Evolutionary conservation across 805 yeast genomes (phyloP).

Genomic region (Diddensiella transvaalensis): DNA sequence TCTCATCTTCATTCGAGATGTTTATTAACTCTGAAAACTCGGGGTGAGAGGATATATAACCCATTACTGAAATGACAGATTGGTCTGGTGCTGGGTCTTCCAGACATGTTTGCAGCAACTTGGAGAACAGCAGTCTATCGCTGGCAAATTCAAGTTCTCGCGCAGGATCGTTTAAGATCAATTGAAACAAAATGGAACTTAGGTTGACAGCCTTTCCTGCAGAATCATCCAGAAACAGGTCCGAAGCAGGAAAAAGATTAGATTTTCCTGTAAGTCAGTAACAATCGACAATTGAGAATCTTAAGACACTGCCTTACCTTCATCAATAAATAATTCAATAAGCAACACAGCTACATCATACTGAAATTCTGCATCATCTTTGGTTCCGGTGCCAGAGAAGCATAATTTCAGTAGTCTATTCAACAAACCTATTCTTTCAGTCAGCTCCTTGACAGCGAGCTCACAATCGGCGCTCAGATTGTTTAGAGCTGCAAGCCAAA

Average conservation of each 20-base stretch:
- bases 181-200: background rate
- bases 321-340: slow-evolving; percentile 7
- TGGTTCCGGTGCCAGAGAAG: background rate
- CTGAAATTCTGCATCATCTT: background rate
- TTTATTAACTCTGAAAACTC: slow-evolving; percentile 2
- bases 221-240: background rate
- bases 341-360: slow-evolving; percentile 1
- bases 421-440: background rate
- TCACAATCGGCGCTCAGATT: slow-evolving; percentile 17
- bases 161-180: background rate
- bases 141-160: background rate
- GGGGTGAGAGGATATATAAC: slow-evolving; percentile 9
- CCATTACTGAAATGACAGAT: slow-evolving; percentile 1
- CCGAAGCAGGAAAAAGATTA: background rate
- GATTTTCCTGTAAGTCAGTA: background rate
- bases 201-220: background rate
- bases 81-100: background rate
- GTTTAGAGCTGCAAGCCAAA: slow-evolving; percentile 10
- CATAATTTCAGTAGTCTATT: background rate
- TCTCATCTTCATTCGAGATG: background rate
- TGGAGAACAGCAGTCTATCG: background rate
- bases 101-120: background rate
- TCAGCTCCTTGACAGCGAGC: slow-evolving; percentile 3
- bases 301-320: slow-evolving; percentile 5
- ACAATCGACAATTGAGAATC: background rate